Conservation (phyloP, 768 basidiomycete species). For the Tulasnella sp. region DNA sequence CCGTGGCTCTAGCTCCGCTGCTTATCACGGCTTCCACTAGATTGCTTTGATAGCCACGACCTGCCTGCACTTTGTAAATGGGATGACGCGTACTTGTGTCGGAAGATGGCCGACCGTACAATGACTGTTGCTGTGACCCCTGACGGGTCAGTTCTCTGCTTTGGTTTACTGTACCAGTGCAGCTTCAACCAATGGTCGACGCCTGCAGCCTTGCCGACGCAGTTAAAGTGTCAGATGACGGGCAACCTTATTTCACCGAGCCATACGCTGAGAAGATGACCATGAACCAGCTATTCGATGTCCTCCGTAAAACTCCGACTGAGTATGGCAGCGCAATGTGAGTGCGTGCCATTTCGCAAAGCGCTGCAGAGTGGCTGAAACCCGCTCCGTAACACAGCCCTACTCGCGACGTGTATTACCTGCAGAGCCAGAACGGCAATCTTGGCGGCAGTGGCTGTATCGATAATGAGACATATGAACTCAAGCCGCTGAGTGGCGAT, state of each 20-base stretch:
- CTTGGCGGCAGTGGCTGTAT: conserved; percentile 40
- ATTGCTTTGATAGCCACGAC: conserved; percentile 11
- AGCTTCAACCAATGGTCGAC: background rate
- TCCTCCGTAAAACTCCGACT: conserved; percentile 20
- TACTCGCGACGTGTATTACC: conserved; percentile 45
- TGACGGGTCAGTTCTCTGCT: conserved; percentile 48
- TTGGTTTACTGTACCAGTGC: background rate
- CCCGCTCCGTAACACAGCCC: conserved; percentile 22
- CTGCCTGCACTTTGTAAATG: conserved; percentile 41
- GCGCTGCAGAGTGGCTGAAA: no score
- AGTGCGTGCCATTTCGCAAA: background rate
- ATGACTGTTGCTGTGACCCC: conserved; percentile 77
- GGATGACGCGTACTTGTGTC: conserved; percentile 52
- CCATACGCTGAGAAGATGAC: conserved; percentile 61
- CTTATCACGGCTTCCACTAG: no score
- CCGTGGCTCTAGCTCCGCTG: background rate
- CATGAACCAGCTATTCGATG: conserved; percentile 43
- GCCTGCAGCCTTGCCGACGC: conserved; percentile 64
- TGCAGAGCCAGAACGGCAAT: conserved; percentile 92
- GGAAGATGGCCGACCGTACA: conserved; percentile 40
- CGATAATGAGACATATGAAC: conserved; percentile 39
- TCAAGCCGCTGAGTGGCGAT: conserved; percentile 49
- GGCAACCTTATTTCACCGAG: conserved; percentile 58
- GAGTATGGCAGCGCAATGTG: background rate
- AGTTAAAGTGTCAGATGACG: conserved; percentile 43